Base-by-base conservation (phyloP, 495 filamentous ascomycete genomes). In the Penicillium dipodomyicola region DNA sequence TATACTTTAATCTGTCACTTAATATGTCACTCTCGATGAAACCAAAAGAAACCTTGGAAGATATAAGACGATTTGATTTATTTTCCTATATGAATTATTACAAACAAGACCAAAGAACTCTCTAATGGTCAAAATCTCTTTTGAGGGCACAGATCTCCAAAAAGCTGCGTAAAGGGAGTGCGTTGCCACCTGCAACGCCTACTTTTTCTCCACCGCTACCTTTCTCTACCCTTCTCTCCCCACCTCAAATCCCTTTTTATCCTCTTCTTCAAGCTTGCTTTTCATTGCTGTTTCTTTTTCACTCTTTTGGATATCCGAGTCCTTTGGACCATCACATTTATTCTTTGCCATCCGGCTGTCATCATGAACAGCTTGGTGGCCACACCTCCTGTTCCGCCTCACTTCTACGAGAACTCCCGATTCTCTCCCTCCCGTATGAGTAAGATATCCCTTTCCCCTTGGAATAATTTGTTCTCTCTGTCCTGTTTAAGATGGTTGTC, bases 341-440 rank as follows among this genome's bases (percentile, higher is more conserved):
- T 56, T 49, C 52, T 63, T 63, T 61, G 66, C 65, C 70, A 67
- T 67, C 67, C 65, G 65, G 65, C 68, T 72, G 67, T 74, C 76
- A 80, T 69, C 77, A 86, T 86, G 84, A 86, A 84, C 75, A 83
- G 80, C 67, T 68, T 85, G 69, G 74, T 84, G 72, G 75, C 76
- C 63, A 80, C 79, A 60, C 87, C 87, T 63, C 80, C 87, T 65
- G 78, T 86, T 69, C 88, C 90, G 75, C 85, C 87, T 65, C 88
- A 89, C 73, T 88, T 89, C 65, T 85, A 90, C 77, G 83, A 85
- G 58, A 77, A 84, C 68, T 71, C 79, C 69, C 85, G 87, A 70
- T 81, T 82, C 69, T 88, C 90, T 60, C 84, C 87, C 52, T 76
- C 87, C 65, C 84, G 83, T 66, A 79, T 83, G 65, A 83, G 91